phyloP scores from a whole-genome alignment of 169 alveolate species.

The Plasmodium inui region DNA sequence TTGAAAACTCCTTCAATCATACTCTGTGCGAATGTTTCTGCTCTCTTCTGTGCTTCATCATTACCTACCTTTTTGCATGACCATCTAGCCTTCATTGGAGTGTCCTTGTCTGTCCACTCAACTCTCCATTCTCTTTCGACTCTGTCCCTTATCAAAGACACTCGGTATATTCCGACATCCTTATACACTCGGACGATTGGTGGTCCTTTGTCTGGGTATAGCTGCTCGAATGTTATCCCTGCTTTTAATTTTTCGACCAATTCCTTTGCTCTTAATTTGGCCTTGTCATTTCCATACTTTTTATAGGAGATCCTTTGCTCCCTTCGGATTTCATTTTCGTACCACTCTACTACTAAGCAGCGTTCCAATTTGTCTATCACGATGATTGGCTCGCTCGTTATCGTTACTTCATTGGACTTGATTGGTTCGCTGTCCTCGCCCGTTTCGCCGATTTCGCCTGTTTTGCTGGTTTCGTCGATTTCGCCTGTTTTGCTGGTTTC shows the following conservation, averaged over 20 bases:
- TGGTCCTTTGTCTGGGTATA: constrained; percentile 88
- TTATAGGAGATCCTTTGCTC: constrained; percentile 87
- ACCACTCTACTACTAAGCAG: constrained; percentile 86
- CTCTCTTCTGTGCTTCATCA: constrained; percentile 85
- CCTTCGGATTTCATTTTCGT: constrained; percentile 79
- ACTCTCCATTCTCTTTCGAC: constrained; percentile 85
- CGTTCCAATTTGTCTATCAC: constrained; percentile 84
- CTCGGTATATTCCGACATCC: constrained; percentile 82
- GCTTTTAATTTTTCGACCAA: constrained; percentile 79
- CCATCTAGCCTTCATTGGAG: constrained; percentile 86
- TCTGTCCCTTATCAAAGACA: constrained; percentile 84
- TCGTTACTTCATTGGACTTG: neutral
- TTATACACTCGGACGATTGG: constrained; percentile 84
- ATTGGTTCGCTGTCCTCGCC: neutral
- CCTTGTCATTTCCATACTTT: constrained; percentile 87
- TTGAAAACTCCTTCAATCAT: constrained; percentile 83
- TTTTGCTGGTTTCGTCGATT: too few relatives aligned
- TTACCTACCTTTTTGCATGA: constrained; percentile 87
- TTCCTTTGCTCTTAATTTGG: constrained; percentile 86
- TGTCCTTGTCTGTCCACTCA: constrained; percentile 82
- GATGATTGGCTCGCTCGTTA: constrained; percentile 78
- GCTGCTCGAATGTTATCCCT: constrained; percentile 86
- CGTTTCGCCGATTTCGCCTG: too few relatives aligned
- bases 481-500: too few relatives aligned
- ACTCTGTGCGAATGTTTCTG: constrained; percentile 86